Evolutionary conservation across 179 eudicot species (phyloP), one percentile per base, ranked within the genome.

Genomic region (Corrigiola litoralis): DNA sequence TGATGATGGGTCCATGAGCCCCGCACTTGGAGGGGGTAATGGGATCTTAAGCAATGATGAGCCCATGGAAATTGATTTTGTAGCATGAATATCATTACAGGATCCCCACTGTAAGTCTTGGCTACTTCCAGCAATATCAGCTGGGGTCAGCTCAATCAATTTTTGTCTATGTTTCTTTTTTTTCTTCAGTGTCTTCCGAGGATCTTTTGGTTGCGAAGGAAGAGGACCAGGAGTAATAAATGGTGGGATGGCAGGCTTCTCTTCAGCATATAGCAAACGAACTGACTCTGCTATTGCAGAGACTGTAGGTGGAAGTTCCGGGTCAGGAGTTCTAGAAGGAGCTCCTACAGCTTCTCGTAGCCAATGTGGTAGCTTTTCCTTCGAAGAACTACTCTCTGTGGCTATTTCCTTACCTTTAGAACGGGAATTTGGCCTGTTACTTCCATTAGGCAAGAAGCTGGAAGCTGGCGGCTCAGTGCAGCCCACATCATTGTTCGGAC

Each of bases 311-410:
- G 99, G 99, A 47, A 94, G 74, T 49, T 81, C 77, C 28, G 77
- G 75, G 32, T 82, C 83, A 18, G 65, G 72, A 21, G 76, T 66
- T 63, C 55, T 78, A 10, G 77, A 45, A 28, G 88, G 80, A 58
- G 71, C 80, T 68, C 70, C 82, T 42, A 91, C 97, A 47, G 95
- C 99, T 79, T 88, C 92, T 44, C 95, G 81, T 61, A 94, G 99
- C 99, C 99, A 94, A 81, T 94, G 99, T 24, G 99, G 99, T 48
- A 94, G 84, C 63, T 80, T 83, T 41, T 75, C 82, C 57, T 83
- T 84, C 4, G 75, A 50, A 50, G 84, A 76, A 69, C 72, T 77
- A 67, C 74, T 61, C 59, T 70, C 88, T 5, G 70, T 51, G 41
- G 69, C 80, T 56, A 49, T 72, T 52, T 78, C 85, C 64, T 89